A percentile compares a stretch with the other conserved stretches of the same genome.
These are phyloP conservation scores for Porodaedalea pini DNA, from an alignment of 1,284 basidiomycete genomes.

Conservation along the genomic window DNA sequence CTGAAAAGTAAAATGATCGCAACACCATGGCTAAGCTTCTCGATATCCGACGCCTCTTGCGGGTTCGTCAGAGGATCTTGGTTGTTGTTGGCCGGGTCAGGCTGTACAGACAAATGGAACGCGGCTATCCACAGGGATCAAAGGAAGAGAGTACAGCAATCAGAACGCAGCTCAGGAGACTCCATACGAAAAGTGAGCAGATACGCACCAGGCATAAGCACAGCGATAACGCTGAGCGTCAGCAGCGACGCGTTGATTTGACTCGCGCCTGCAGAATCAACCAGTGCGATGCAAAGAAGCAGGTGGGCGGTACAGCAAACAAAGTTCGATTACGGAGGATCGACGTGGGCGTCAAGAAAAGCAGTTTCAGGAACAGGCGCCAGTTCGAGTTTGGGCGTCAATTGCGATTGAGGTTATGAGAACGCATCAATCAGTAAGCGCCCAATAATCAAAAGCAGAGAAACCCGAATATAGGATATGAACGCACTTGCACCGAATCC, in stretches of 20 bases:
- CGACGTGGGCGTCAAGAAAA: not conserved
- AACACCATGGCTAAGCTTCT: constrained; percentile 83
- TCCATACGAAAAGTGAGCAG: no score
- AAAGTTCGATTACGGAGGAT: not conserved
- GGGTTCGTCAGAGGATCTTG: constrained; percentile 29
- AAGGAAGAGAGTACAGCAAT: no score
- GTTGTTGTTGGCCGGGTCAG: not conserved
- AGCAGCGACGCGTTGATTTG: constrained; percentile 82
- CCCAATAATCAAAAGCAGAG: not conserved
- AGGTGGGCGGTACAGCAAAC: not conserved
- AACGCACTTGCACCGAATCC: constrained; percentile 66
- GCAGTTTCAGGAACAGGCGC: not conserved
- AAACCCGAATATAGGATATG: not conserved
- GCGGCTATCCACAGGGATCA: constrained; percentile 42
- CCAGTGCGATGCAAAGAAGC: not conserved
- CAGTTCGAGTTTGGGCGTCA: not conserved
- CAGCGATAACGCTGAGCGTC: constrained; percentile 73
- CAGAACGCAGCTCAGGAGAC: no score
- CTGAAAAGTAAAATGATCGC: constrained; percentile 69
- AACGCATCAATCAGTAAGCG: constrained; percentile 1
- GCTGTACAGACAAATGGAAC: constrained; percentile 50
- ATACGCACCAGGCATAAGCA: constrained; percentile 60
- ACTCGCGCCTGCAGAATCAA: constrained; percentile 55
- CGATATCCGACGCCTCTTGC: constrained; percentile 49
- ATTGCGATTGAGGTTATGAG: no score